Base-by-base conservation (phyloP, 106 monocot species). In the Cymbidium sinense region DNA sequence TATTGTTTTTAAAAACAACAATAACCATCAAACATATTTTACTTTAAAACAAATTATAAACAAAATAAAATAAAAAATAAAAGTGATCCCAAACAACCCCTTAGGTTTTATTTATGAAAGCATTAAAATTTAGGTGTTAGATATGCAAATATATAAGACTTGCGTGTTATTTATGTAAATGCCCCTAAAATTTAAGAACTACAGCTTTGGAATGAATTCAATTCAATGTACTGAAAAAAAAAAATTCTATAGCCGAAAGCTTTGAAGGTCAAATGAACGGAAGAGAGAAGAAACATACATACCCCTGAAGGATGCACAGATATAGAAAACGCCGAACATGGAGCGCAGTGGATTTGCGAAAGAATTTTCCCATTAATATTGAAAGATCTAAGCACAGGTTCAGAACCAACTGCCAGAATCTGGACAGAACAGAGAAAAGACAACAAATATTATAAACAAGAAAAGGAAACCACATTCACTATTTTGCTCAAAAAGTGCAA, bases 271-370 rank as follows among this genome's bases (percentile, higher is more conserved):
- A 50, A 2, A 44, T 41, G 64, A 25, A 27, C 37, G 25, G 52
- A 65, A 23, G 27, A 41, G 15, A 76, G 37, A 3, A 39, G 3
- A 39, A 39, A 39, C 3, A 39, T 39, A 81, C 82, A 69, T 90
- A 95, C 94, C 78, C 99, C 92, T 43, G 92, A 92, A 29, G 90
- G 86, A 87, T 90, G 95, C 64, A 73, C 76, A 25, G 90, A 87
- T 27, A 93, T 76, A 43, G 95, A 92, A 85, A 95, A 99, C 58
- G 85, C 87, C 13, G 99, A 99, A 65, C 70, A 82, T 71, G 98
- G 92, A 73, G 99, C 94, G 82, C 99, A 99, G 34, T 99, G 95
- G 78, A 95, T 89, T 83, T 95, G 88, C 55, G 99, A 99, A 84
- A 95, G 80, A 77, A 82, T 39, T 30, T 13, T 65, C 34, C 99